Conservation (phyloP, 192 early-diverging fungal species). For the Pecoramyces ruminantium region DNA sequence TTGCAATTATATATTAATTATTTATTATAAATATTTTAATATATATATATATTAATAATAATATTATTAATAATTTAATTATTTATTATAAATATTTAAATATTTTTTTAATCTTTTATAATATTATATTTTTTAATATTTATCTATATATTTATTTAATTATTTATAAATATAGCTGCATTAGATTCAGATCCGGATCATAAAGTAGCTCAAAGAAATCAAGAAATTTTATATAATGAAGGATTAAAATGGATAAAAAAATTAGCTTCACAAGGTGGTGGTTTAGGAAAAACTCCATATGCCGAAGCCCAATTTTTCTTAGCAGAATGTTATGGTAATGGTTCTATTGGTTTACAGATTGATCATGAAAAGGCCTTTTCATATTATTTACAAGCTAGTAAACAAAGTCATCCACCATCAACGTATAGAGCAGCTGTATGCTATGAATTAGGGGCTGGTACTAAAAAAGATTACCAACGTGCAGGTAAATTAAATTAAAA, state of each 20-base stretch:
- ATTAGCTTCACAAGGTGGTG: slow-evolving; percentile 46
- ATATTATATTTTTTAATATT: too few relatives aligned
- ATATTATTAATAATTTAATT: too few relatives aligned
- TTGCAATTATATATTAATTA: too few relatives aligned
- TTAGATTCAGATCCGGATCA: slow-evolving; percentile 18
- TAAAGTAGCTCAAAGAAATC: slow-evolving; percentile 49
- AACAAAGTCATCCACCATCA: slow-evolving; percentile 80
- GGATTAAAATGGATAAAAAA: slow-evolving; percentile 68
- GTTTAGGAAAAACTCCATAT: slow-evolving; percentile 11
- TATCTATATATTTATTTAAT: too few relatives aligned
- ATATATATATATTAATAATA: background rate
- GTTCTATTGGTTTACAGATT: slow-evolving; percentile 43
- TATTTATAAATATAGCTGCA: background rate
- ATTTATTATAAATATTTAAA: background rate
- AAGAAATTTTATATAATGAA: slow-evolving; percentile 32
- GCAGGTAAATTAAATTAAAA: background rate
- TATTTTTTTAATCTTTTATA: background rate
- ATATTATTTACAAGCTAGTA: slow-evolving; percentile 63
- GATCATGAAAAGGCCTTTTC: slow-evolving; percentile 83
- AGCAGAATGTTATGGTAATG: slow-evolving; percentile 76
- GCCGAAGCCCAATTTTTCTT: slow-evolving; percentile 85
- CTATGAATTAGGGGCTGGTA: slow-evolving; percentile 90
- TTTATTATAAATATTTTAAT: background rate
- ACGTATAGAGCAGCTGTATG: slow-evolving; percentile 87
- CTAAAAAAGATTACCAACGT: slow-evolving; percentile 52